Conservation (phyloP, 768 basidiomycete genomes). For the Pleurotus platypus region DNA sequence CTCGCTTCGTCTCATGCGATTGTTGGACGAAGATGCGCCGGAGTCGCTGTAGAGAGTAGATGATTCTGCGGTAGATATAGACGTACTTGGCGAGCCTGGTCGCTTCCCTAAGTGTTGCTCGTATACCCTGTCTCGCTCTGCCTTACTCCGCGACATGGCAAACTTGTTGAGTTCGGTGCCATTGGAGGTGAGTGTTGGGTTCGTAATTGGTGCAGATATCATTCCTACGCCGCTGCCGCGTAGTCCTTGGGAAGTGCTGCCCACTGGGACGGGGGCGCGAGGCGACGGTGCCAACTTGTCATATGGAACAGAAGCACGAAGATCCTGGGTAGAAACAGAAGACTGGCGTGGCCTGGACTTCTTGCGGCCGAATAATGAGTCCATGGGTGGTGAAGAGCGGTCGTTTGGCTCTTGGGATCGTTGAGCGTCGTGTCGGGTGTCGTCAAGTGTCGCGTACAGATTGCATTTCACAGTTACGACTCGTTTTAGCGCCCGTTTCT, state of each 20-base stretch:
- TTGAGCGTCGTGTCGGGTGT: neutral
- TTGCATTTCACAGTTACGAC: too few relatives aligned
- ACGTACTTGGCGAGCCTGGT: constrained; percentile 48
- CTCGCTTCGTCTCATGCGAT: constrained; percentile 51
- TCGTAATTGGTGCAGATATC: constrained; percentile 83
- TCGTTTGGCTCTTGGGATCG: neutral
- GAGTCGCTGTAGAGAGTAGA: constrained; percentile 57
- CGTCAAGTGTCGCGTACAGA: constrained; percentile 2
- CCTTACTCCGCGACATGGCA: constrained; percentile 43
- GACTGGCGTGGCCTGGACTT: constrained; percentile 58
- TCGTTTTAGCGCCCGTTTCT: too few relatives aligned
- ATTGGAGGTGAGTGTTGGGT: constrained; percentile 68
- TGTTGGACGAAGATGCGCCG: constrained; percentile 28
- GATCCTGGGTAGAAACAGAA: constrained; percentile 57
- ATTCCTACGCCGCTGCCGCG: constrained; percentile 28
- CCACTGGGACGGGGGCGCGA: constrained; percentile 57
- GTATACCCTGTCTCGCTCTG: constrained; percentile 55
- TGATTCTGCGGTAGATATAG: constrained; percentile 53
- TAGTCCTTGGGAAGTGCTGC: constrained; percentile 51
- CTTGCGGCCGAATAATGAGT: constrained; percentile 63
- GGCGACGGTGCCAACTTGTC: constrained; percentile 58
- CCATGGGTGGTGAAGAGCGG: constrained; percentile 39
- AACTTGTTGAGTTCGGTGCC: constrained; percentile 73
- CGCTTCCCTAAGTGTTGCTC: constrained; percentile 32
- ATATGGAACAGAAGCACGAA: constrained; percentile 71